Percentiles rank a stretch among this genome's conserved stretches.
Conservation (phyloP, 768 basidiomycete genomes). For the Boletus subparvulus region DNA sequence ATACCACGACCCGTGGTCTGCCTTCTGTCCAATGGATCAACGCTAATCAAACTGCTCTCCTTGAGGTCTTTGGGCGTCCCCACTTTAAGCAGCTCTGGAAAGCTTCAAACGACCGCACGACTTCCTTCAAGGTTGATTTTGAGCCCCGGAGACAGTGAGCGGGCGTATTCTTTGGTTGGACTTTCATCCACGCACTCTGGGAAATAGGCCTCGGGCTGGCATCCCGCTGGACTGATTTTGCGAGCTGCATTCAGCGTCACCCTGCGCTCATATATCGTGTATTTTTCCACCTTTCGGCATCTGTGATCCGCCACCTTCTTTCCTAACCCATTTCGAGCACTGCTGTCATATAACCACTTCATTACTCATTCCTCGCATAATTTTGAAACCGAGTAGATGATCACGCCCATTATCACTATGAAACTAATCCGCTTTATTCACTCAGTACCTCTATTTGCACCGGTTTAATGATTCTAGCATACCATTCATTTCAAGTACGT, state of each 20-base stretch:
- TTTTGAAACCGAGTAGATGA: conserved; percentile 32
- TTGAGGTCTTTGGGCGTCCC: conserved; percentile 69
- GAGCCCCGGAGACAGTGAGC: conserved; percentile 41
- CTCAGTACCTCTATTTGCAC: conserved; percentile 25
- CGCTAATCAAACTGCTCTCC: conserved; percentile 62
- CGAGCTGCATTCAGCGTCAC: conserved; percentile 7
- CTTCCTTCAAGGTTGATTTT: conserved; percentile 74
- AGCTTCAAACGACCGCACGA: conserved; percentile 68
- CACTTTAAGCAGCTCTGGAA: conserved; percentile 72
- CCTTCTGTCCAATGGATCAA: conserved; percentile 78
- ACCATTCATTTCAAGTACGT: conserved; percentile 26
- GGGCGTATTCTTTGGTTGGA: conserved; percentile 9
- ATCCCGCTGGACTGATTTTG: conserved; percentile 7
- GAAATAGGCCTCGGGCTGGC: conserved; percentile 16
- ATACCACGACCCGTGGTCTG: conserved; percentile 74
- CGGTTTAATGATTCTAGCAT: conserved; percentile 34
- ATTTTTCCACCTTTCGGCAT: conserved; percentile 27
- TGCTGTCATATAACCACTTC: conserved; percentile 42
- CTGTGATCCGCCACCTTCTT: conserved; percentile 28
- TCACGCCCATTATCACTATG: conserved; percentile 27
- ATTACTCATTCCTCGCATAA: conserved; percentile 36
- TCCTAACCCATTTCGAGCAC: conserved; percentile 27
- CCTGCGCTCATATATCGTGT: conserved; percentile 10
- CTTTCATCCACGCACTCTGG: conserved; percentile 9
- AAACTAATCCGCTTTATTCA: conserved; percentile 34